Evolutionary conservation across 2,329 filamentous ascomycete genomes (phyloP).

Genomic region (Claviceps pazoutovae): DNA sequence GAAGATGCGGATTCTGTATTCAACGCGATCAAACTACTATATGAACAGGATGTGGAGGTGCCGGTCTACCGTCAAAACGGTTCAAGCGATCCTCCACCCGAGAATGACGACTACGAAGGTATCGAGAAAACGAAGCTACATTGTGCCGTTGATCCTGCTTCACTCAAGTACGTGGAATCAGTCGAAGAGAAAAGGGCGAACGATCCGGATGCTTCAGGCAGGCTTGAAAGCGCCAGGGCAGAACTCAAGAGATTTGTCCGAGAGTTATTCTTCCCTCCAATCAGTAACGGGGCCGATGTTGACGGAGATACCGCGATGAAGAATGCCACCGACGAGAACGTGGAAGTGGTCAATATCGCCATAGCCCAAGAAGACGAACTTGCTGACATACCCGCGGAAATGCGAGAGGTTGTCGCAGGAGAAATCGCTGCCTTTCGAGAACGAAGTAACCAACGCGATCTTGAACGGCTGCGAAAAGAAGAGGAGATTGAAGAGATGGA

Average conservation of each 20-base stretch:
- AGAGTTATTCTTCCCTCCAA: constrained; percentile 56
- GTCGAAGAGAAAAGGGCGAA: constrained; percentile 56
- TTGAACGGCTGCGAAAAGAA: constrained; percentile 75
- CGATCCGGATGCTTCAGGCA: constrained; percentile 48
- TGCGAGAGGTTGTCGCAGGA: constrained; percentile 85
- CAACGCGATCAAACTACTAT: constrained; percentile 71
- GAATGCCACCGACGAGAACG: constrained; percentile 48
- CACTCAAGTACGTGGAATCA: constrained; percentile 72
- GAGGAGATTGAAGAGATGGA: constrained; percentile 88
- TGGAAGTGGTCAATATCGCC: constrained; percentile 82
- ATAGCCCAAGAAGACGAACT: constrained; percentile 83
- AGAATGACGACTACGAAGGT: constrained; percentile 33
- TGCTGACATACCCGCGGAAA: constrained; percentile 87
- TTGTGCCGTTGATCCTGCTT: constrained; percentile 69
- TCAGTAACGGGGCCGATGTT: constrained; percentile 34
- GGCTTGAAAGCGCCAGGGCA: constrained; percentile 54
- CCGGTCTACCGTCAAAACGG: constrained; percentile 62
- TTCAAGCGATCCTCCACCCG: constrained; percentile 24
- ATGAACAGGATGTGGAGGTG: constrained; percentile 68
- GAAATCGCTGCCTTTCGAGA: constrained; percentile 94
- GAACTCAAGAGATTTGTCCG: constrained; percentile 55
- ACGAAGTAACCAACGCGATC: constrained; percentile 72
- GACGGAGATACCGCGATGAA: constrained; percentile 60
- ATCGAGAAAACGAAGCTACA: constrained; percentile 59
- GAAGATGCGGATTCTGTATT: constrained; percentile 81